Percentiles rank a stretch among this genome's conserved stretches.
Conservation (phyloP, 1,284 basidiomycete genomes). For the Amylostereum areolatum region DNA sequence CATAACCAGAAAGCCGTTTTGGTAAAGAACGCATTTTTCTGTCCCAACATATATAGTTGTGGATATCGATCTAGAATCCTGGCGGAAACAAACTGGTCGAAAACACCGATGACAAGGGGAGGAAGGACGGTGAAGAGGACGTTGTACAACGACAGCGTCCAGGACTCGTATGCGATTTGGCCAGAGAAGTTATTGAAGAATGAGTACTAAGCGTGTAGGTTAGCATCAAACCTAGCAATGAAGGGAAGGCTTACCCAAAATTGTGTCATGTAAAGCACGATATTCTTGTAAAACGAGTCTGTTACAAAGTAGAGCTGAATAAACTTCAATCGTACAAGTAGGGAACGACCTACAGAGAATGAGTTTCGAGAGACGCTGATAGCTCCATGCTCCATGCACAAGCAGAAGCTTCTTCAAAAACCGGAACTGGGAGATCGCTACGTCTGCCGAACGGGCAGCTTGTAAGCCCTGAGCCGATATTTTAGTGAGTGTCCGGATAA, state of each 20-base stretch:
- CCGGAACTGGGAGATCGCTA: slow-evolving; percentile 98
- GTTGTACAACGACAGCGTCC: slow-evolving; percentile 94
- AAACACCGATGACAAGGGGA: slow-evolving; percentile 95
- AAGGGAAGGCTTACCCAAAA: slow-evolving; percentile 74
- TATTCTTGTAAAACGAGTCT: slow-evolving; percentile 98
- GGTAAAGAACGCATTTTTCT: slow-evolving; percentile 89
- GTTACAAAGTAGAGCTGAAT: background rate
- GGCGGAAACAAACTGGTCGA: slow-evolving; percentile 97
- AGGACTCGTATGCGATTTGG: slow-evolving; percentile 97
- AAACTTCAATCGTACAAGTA: background rate
- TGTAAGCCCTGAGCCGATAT: slow-evolving; percentile 72
- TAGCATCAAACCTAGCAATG: slow-evolving; percentile 1
- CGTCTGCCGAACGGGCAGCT: slow-evolving; percentile 94
- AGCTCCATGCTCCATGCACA: slow-evolving; percentile 98
- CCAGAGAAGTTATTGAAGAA: slow-evolving; percentile 99
- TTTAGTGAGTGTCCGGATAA: slow-evolving; percentile 1
- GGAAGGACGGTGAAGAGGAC: slow-evolving; percentile 94
- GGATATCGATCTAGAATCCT: slow-evolving; percentile 96
- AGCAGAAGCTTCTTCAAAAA: slow-evolving; percentile 93
- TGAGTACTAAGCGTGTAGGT: slow-evolving; percentile 63
- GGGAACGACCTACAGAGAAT: slow-evolving; percentile 71
- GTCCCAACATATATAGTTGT: slow-evolving; percentile 91
- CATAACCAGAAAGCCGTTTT: slow-evolving; percentile 93
- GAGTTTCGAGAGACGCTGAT: slow-evolving; percentile 90
- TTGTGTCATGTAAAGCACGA: slow-evolving; percentile 94